Evolutionary conservation across 148 eudicot genomes (phyloP).

Genomic region (Camellia sinensis): DNA sequence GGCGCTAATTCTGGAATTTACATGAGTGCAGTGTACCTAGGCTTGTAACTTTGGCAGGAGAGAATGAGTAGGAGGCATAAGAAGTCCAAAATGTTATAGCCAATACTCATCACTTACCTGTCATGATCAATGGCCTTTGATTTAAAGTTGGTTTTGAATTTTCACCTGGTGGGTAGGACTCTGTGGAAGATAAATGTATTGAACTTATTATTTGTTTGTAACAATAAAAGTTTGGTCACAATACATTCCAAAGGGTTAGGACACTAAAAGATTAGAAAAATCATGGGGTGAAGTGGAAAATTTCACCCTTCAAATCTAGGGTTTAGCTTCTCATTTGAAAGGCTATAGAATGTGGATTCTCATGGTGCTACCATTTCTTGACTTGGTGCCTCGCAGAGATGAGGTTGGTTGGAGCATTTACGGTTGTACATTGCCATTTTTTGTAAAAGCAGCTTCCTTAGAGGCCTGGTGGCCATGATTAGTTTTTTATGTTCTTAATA

Average conservation of each 20-base stretch:
- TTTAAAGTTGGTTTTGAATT: background rate
- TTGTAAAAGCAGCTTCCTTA: background rate
- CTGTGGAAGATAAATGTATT: background rate
- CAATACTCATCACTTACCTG: background rate
- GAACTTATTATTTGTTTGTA: background rate
- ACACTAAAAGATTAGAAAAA: background rate
- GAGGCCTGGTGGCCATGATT: background rate
- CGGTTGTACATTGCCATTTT: background rate
- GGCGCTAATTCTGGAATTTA: background rate
- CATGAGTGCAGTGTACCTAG: background rate
- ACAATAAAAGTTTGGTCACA: background rate
- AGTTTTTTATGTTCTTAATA: background rate
- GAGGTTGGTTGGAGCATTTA: background rate
- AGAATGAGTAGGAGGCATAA: background rate
- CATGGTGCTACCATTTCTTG: background rate
- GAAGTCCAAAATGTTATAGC: background rate
- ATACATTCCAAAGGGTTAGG: constrained; percentile 2
- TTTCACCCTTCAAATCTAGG: background rate
- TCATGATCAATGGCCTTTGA: background rate
- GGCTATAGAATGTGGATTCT: background rate
- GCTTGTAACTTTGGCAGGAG: constrained; percentile 15
- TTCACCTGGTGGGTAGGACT: background rate
- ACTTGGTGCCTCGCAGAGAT: background rate
- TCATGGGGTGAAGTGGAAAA: background rate
- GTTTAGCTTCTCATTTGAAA: background rate